Base-by-base conservation (phyloP, 805 yeast genomes). In the Saturnispora zaruensis region DNA sequence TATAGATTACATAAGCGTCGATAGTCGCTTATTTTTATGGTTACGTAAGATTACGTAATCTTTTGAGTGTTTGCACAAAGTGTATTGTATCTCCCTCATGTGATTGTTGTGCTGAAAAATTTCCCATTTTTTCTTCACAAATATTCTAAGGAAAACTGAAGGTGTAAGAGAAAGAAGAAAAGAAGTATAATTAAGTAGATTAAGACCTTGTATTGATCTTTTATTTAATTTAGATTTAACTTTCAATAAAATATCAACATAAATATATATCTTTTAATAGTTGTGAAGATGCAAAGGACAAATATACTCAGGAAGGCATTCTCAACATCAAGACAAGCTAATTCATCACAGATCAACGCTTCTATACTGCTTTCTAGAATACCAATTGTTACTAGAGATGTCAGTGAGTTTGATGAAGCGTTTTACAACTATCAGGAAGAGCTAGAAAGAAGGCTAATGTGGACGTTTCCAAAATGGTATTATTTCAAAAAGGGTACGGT, bases 401-500 rank as follows among this genome's bases (percentile, higher is more conserved):
- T 82, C 48, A 73, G 83, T 8, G 77, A 73, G 50, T 84, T 91
- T 58, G 96, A 88, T 59, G 61, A 71, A 52, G 80, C 81, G 46
- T 93, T 83, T 66, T 87, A 84, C 64, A 72, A 79, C 48, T 93
- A 93, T 65, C 96, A 90, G 66, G 78, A 80, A 46, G 95, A 87
- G 65, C 74, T 93, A 49, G 90, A 89, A 73, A 82, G 82, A 62
- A 77, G 98, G 59, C 74, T 93, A 57, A 89, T 90, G 96, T 89
- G 96, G 96, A 89, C 98, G 0, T 93, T 93, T 67, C 98, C 99
- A 5, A 81, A 84, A 58, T 88, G 88, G 78, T 90, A 81, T 64
- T 93, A 90, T 70, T 93, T 82, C 71, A 87, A 84, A 62, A 82
- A 78, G 59, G 98, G 98, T 54, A 84, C 97, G 1, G 72, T 93